Evolutionary conservation across 805 yeast species (phyloP), one percentile per base, ranked within the genome.

Genomic region (Yarrowia keelungensis): DNA sequence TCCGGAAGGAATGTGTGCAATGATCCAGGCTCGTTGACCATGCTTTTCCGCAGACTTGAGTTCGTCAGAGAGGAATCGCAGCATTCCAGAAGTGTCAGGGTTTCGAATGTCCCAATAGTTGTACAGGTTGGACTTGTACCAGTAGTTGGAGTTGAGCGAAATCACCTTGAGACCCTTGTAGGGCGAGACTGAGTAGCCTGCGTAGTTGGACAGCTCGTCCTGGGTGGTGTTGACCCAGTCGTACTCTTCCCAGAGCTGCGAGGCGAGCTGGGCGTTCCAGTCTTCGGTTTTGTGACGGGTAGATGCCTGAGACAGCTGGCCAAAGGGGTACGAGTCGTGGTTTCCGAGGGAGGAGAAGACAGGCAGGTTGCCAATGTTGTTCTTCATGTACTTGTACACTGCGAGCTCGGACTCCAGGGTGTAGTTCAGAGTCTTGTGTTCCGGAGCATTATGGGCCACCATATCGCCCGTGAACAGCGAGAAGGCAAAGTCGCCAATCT

Each of bases 251-350:
- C 86, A 84, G 68, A 85, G 69, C 38, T 81, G 81, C 46, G 84
- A 81, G 81, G 84, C 79, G 65, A 84, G 75, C 15, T 84, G 84
- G 2, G 80, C 76, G 71, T 85, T 84, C 82, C 83, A 84, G 15
- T 79, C 75, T 72, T 80, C 71, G 67, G 80, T 77, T 2, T 77
- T 74, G 69, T 79, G 83, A 9, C 85, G 84, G 22, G 84, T 81
- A 39, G 76, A 74, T 38, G 78, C 74, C 69, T 87, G 89, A 1
- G 91, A 89, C 69, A 87, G 76, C 75, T 88, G 91, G 43, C 89
- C 89, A 73, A 87, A 86, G 26, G 93, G 92, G 81, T 84, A 89
- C 35, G 87, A 85, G 74, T 89, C 92, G 77, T 89, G 92, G 75
- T 87, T 88, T 36, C 92, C 92, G 73, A 89, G 78, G 22, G 85